A percentile compares a stretch with the other conserved stretches of the same genome.
These are phyloP conservation scores for Lepidium didymum DNA, from an alignment of 345 rosid genomes.

Conservation along the genomic window DNA sequence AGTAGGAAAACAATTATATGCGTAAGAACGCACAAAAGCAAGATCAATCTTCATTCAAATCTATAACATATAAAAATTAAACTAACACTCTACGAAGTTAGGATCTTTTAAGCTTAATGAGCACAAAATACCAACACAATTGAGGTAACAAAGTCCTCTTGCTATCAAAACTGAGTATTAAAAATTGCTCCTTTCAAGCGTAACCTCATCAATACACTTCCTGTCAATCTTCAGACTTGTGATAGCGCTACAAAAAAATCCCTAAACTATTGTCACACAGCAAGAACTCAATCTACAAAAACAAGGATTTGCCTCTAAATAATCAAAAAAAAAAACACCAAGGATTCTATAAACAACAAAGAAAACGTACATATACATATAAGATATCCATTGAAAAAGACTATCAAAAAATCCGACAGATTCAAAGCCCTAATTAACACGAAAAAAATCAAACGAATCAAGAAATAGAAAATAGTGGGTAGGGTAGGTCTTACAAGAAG, in stretches of 20 bases:
- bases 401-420: neutral
- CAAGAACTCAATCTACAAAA: neutral
- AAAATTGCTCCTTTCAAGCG: neutral
- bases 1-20: neutral
- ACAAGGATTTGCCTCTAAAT: neutral
- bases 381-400: neutral
- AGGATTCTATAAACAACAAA: neutral
- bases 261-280: constrained; percentile 3
- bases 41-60: neutral
- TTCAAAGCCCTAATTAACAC: constrained; percentile 10
- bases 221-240: neutral
- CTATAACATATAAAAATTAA: neutral
- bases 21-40: neutral
- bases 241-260: neutral
- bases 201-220: neutral
- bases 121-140: neutral
- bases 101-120: neutral
- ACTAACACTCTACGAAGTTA: neutral
- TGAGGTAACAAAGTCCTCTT: neutral
- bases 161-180: neutral
- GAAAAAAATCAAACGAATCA: neutral
- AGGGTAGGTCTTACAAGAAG: constrained; percentile 46
- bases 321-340: neutral
- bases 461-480: neutral
- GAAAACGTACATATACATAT: neutral